Evolutionary conservation across 176 grass and related monocot species (phyloP), one percentile per base, ranked within the genome.

Genomic region (Ampelocalamus luodianensis): DNA sequence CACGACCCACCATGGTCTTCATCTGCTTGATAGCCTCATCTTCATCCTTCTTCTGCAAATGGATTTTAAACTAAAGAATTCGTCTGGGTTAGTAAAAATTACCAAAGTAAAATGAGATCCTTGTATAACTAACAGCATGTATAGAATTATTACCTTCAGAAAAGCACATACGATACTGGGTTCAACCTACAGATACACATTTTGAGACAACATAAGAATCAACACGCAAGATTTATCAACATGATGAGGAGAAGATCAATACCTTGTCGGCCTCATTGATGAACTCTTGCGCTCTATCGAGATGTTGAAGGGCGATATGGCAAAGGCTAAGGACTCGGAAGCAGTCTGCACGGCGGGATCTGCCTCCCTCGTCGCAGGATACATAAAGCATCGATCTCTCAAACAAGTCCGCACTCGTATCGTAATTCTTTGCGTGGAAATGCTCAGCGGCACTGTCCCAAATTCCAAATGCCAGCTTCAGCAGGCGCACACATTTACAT

Each of bases 351-450:
- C 93, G 87, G 40, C 91, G 85, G 65, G 80, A 85, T 87, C 90
- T 91, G 82, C 87, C 92, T 74, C 90, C 93, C 76, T 98, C 96
- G 8, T 94, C 88, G 5, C 83, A 89, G 50, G 89, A 86, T 37
- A 98, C 49, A 75, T 98, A 98, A 79, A 98, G 89, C 91, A 98
- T 92, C 6, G 96, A 95, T 53, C 90, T 98, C 89, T 98, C 96
- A 64, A 95, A 90, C 73, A 98, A 87, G 58, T 98, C 93, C 0
- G 86, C 88, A 53, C 86, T 68, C 5, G 82, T 82, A 22, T 94
- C 88, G 5, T 89, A 98, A 27, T 94, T 91, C 40, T 99, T 91
- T 55, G 85, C 61, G 29, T 80, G 73, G 82, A 99, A 99, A 92
- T 96, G 91, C 82, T 96, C 96, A 0, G 81, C 72, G n/a, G 83